These are phyloP conservation scores for Candida oleophila DNA, from an alignment of 805 yeast species.

Conservation along the genomic window DNA sequence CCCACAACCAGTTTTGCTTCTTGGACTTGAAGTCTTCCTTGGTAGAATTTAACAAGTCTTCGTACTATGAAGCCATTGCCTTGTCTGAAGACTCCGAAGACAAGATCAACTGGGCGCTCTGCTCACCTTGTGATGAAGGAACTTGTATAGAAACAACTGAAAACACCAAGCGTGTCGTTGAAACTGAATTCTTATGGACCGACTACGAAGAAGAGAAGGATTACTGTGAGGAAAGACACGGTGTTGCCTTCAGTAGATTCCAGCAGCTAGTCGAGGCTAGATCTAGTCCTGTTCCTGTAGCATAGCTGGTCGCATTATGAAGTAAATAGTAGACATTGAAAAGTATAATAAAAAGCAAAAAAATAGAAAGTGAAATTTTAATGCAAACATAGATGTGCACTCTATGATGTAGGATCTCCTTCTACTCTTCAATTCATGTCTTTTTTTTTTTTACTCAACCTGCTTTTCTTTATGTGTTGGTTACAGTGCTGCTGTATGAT, in stretches of 20 bases:
- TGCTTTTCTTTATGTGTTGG: too few species aligned
- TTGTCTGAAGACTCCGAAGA: not conserved
- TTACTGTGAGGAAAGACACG: constrained; percentile 3
- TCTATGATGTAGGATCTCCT: too few species aligned
- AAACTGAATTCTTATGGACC: not conserved
- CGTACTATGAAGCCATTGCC: constrained; percentile 1
- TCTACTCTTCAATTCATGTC: too few species aligned
- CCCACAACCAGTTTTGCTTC: constrained; percentile 1
- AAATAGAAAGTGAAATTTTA: not conserved
- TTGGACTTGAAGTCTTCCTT: not conserved
- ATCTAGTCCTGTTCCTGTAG: not conserved
- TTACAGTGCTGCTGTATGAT: too few species aligned
- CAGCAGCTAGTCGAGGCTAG: not conserved
- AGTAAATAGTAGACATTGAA: not conserved
- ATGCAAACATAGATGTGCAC: too few species aligned
- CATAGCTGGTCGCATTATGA: too few species aligned
- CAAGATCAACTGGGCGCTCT: not conserved
- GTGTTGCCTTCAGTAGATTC: not conserved
- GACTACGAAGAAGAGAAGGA: not conserved
- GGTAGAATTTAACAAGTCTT: not conserved
- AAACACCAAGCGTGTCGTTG: not conserved
- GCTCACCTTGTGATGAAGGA: not conserved
- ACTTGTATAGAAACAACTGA: not conserved
- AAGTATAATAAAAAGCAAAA: not conserved
- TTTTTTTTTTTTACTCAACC: too few species aligned